Evolutionary conservation across 2,329 filamentous ascomycete genomes (phyloP).

Genomic region (Phialocephala sp.): DNA sequence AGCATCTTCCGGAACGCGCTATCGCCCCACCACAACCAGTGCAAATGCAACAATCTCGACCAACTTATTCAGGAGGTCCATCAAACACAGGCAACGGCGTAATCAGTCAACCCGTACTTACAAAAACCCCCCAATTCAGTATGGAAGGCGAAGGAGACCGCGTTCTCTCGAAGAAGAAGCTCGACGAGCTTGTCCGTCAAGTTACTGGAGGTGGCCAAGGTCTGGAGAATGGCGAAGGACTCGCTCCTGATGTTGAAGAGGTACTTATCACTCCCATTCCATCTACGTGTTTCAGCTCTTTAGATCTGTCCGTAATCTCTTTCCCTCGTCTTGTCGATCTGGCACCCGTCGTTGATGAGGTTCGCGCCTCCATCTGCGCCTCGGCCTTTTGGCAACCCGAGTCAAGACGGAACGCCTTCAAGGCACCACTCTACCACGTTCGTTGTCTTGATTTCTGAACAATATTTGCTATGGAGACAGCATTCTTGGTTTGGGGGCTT

Average conservation of each 20-base stretch:
- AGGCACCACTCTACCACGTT: no score
- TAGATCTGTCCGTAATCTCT: no score
- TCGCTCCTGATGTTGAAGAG: slow-evolving; percentile 95
- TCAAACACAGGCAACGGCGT: slow-evolving; percentile 79
- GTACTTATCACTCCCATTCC: slow-evolving; percentile 54
- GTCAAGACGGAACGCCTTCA: no score
- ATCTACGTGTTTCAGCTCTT: neutral
- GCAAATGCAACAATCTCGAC: slow-evolving; percentile 71
- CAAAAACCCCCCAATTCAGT: slow-evolving; percentile 81
- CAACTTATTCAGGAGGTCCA: slow-evolving; percentile 81
- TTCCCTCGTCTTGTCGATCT: no score
- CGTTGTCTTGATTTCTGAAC: no score
- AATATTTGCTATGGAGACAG: no score
- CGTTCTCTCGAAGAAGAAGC: slow-evolving; percentile 95
- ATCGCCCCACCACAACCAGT: slow-evolving; percentile 77
- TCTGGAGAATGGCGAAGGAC: slow-evolving; percentile 73
- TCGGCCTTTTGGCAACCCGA: no score
- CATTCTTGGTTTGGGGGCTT: neutral
- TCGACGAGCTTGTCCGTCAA: slow-evolving; percentile 93
- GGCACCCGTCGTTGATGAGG: no score
- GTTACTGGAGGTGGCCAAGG: slow-evolving; percentile 83
- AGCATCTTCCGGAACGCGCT: slow-evolving; percentile 72
- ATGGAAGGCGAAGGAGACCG: slow-evolving; percentile 92
- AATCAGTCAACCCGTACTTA: slow-evolving; percentile 84
- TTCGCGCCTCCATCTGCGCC: no score